Evolutionary conservation across 139 green algal species (phyloP), one percentile per base, ranked within the genome.

Genomic region (Coccomyxa sp.): DNA sequence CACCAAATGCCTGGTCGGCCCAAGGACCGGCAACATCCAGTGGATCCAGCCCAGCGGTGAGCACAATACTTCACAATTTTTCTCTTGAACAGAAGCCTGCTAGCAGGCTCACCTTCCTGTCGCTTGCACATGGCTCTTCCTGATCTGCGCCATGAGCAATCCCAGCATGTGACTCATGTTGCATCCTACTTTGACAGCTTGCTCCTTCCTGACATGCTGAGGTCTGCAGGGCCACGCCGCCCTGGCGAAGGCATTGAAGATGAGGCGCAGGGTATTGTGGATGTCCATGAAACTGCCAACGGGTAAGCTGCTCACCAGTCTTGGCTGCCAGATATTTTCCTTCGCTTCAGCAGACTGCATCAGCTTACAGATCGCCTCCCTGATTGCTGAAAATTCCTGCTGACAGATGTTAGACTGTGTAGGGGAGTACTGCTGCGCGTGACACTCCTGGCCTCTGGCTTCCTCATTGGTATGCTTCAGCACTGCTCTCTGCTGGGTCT

Each of bases 401-500:
- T 44, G 35, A 74, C 64, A 37, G 33, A 37, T 71, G 64, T 36
- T 71, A 34, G 27, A 58, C 24, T 7, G 14, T 78, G 78, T 78
- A 87, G 85, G 38, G 83, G 86, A 50, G 84, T 88, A 5, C 77
- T 85, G 37, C 76, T 98, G 80, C 81, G 88, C 50, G 86, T 98
- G 72, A 97, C 92, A 0, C 87, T 98, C 8, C 92, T 98, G 70
- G 94, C 94, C 7, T 92, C 94, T 22, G 94, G 94, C 55, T 98
- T 97, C 64, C 83, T 97, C 39, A 97, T 97, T 40, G 93, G 79
- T 83, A 27, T 55, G 35, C 33, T 29, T 34, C 70, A 55, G 36
- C 36, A 75, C 18, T 50, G 14, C 18, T 22, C 37, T 55, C 22
- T 54, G 35, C 0, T 55, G 27, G 27, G n/a, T n/a, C n/a, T n/a